Evolutionary conservation across 805 yeast genomes (phyloP).

Genomic region (Zygosaccharomyces lentus): DNA sequence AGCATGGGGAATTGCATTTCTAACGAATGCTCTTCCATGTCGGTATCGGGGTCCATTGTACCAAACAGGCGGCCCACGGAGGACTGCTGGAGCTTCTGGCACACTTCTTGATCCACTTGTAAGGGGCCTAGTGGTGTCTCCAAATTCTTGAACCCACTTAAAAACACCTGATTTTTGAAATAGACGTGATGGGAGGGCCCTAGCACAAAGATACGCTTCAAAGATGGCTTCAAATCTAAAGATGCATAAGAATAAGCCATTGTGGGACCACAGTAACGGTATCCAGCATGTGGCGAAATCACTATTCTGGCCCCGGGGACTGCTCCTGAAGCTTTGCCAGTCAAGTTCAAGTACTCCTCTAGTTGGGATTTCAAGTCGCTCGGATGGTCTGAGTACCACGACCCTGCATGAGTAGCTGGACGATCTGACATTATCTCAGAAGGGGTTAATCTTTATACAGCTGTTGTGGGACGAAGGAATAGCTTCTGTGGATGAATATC

Average conservation of each 20-base stretch:
- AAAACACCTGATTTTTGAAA: slow-evolving; percentile 55
- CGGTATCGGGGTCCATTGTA: slow-evolving; percentile 55
- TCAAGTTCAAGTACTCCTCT: slow-evolving; percentile 38
- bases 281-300: slow-evolving; percentile 76
- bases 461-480: background rate
- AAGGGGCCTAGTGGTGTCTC: slow-evolving; percentile 83
- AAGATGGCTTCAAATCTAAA: slow-evolving; percentile 48
- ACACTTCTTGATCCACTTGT: slow-evolving; percentile 53
- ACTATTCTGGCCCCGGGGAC: slow-evolving; percentile 40
- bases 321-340: slow-evolving; percentile 10
- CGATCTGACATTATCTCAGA: slow-evolving; percentile 32
- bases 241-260: slow-evolving; percentile 72
- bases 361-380: slow-evolving; percentile 47
- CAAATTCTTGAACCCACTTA: slow-evolving; percentile 50
- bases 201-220: slow-evolving; percentile 66
- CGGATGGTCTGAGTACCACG: slow-evolving; percentile 68
- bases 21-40: slow-evolving; percentile 84
- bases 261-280: slow-evolving; percentile 70
- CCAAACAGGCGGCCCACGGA: slow-evolving; percentile 38
- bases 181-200: slow-evolving; percentile 95
- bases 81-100: slow-evolving; percentile 31
- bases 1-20: slow-evolving; percentile 85
- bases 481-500: background rate
- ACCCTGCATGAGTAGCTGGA: slow-evolving; percentile 83
- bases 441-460: background rate